phyloP scores from a whole-genome alignment of 1,284 basidiomycete genomes.

The Trametes hirsuta region DNA sequence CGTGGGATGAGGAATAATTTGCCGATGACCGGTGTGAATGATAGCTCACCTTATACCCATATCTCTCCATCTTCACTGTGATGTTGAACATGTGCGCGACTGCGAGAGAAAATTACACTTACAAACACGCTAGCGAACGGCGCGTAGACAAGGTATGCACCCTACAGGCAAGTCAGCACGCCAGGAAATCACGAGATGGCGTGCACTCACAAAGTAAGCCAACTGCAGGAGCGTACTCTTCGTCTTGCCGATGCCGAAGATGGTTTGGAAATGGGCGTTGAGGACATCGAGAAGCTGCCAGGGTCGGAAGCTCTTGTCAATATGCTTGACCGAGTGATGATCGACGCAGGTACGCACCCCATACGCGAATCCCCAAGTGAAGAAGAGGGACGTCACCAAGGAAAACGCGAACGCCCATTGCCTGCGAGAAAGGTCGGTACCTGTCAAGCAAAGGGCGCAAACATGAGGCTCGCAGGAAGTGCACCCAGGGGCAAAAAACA shows the following conservation, averaged over 20 bases:
- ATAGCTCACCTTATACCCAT: constrained; percentile 58
- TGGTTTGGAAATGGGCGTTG: constrained; percentile 79
- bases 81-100: background rate
- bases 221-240: constrained; percentile 86
- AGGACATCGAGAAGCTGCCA: constrained; percentile 79
- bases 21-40: background rate
- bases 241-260: constrained; percentile 73
- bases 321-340: background rate
- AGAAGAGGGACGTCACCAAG: constrained; percentile 80
- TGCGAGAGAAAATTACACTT: constrained; percentile 23
- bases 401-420: constrained; percentile 64
- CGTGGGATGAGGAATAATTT: constrained; percentile 5
- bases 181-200: constrained; percentile 4
- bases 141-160: constrained; percentile 70
- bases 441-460: constrained; percentile 32
- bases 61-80: constrained; percentile 51
- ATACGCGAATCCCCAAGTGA: constrained; percentile 81
- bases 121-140: constrained; percentile 63
- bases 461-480: background rate
- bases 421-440: constrained; percentile 47
- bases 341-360: constrained; percentile 49
- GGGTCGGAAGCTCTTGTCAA: constrained; percentile 13
- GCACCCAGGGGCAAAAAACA: constrained; percentile 11
- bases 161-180: constrained; percentile 33
- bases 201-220: constrained; percentile 70